Base-by-base conservation (phyloP, 2,329 filamentous ascomycete genomes). In the Gyromitra esculenta region DNA sequence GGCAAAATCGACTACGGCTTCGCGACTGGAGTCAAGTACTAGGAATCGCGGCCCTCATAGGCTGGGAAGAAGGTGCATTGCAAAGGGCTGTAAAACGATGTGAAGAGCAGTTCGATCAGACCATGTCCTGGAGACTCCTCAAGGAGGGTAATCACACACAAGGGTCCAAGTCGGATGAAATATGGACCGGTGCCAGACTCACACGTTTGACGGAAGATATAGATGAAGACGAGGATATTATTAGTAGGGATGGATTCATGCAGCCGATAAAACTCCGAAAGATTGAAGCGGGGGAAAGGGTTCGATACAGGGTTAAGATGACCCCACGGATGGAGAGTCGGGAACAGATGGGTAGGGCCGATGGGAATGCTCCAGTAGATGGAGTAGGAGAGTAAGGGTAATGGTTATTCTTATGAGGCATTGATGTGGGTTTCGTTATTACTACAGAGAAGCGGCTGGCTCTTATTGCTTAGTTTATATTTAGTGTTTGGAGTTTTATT, bases 21-120 rank as follows among this genome's bases (percentile, higher is more conserved):
- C 88, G 92, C 25, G 92, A 96, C 84, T 98, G 95, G 95, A 91
- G 90, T 79, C 92, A 97, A 79, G 88, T 97, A 0, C 84, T 97
- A 37, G 92, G 92, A 0, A 87, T 93, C 0, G 95, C 95, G 1
- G 88, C 92, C 0, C 84, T 96, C 64, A 88, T 88, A 1, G 93
- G 92, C 0, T 94, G 94, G 83, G 85, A 91, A 0, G 83, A 86
- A 0, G 83, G 85, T 0, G 91, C 90, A 0, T 84, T 97, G 11
- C 87, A 89, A 67, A 88, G 92, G 39, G 88, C 93, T 0, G 88
- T 91, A 1, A 86, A 90, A 81, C 88, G 95, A 63, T 98, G 94
- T 81, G 89, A 91, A 1, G 85, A 88, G 59, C 85, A 97, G 0
- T 97, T 97, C 80, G 88, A 87, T 0, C 88, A 96, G 83, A 85